Percentiles rank a stretch among this genome's conserved stretches.
Conservation (phyloP, 2,329 filamentous ascomycete genomes). For the Fusarium sp. region DNA sequence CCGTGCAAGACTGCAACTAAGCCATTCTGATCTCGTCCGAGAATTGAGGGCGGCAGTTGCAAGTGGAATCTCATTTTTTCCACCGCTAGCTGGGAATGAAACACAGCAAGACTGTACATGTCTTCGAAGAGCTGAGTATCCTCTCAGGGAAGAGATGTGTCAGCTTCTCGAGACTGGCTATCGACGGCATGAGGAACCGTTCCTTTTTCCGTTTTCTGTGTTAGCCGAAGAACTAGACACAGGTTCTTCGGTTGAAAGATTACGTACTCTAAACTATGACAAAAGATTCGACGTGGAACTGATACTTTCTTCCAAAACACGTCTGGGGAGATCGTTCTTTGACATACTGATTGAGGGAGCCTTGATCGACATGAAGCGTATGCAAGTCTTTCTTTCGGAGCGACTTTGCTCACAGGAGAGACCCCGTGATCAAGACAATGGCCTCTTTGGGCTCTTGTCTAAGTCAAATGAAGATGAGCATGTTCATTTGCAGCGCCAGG, state of each 20-base stretch:
- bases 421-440: not conserved
- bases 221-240: not conserved
- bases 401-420: not conserved
- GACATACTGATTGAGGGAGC: not conserved
- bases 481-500: not conserved
- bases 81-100: not conserved
- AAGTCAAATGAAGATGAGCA: not conserved
- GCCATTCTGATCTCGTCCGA: not conserved
- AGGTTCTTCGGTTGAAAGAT: not conserved
- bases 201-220: not conserved
- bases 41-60: not conserved
- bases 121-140: not conserved
- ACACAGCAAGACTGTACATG: not conserved
- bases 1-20: not conserved
- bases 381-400: not conserved
- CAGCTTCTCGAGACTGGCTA: not conserved
- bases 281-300: not conserved
- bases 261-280: not conserved
- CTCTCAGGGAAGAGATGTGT: not conserved
- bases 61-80: not conserved
- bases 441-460: not conserved
- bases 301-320: not conserved
- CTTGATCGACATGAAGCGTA: not conserved
- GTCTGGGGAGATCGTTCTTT: not conserved
- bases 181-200: not conserved